These are phyloP conservation scores for Lupinus albus DNA, from an alignment of 306 rosid genomes.

Conservation along the genomic window DNA sequence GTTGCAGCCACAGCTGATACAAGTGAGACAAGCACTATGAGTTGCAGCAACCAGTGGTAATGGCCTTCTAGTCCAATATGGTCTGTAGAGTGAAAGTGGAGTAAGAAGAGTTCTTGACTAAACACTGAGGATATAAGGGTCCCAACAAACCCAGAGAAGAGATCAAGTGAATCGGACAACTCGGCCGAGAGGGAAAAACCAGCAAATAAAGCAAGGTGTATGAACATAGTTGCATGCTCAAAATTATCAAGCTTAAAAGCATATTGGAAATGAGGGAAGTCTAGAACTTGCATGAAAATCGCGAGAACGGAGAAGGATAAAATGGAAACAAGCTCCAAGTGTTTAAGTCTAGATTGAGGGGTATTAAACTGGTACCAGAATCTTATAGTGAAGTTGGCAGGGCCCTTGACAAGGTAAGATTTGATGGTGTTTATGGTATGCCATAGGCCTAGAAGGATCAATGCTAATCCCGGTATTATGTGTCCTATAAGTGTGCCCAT, in stretches of 20 bases:
- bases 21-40: slow-evolving; percentile 69
- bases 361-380: slow-evolving; percentile 68
- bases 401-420: slow-evolving; percentile 67
- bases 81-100: slow-evolving; percentile 88
- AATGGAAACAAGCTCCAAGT: slow-evolving; percentile 74
- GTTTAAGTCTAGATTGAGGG: slow-evolving; percentile 56
- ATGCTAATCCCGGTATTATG: slow-evolving; percentile 69
- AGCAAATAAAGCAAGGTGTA: slow-evolving; percentile 79
- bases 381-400: slow-evolving; percentile 60
- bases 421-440: slow-evolving; percentile 74
- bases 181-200: slow-evolving; percentile 69
- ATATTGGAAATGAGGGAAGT: slow-evolving; percentile 65
- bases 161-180: slow-evolving; percentile 56
- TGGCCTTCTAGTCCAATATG: slow-evolving; percentile 94
- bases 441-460: slow-evolving; percentile 78
- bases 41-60: slow-evolving; percentile 82
- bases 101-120: slow-evolving; percentile 82
- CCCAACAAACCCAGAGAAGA: slow-evolving; percentile 67
- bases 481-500: slow-evolving; percentile 76
- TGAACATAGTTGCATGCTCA: slow-evolving; percentile 93
- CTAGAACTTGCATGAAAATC: slow-evolving; percentile 60
- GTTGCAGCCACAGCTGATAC: slow-evolving; percentile 61
- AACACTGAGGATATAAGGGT: slow-evolving; percentile 72
- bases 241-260: slow-evolving; percentile 68
- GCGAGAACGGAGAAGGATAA: slow-evolving; percentile 66